Conservation (phyloP, 2,329 filamentous ascomycete species). For the Cylindrodendrum hubeiense region DNA sequence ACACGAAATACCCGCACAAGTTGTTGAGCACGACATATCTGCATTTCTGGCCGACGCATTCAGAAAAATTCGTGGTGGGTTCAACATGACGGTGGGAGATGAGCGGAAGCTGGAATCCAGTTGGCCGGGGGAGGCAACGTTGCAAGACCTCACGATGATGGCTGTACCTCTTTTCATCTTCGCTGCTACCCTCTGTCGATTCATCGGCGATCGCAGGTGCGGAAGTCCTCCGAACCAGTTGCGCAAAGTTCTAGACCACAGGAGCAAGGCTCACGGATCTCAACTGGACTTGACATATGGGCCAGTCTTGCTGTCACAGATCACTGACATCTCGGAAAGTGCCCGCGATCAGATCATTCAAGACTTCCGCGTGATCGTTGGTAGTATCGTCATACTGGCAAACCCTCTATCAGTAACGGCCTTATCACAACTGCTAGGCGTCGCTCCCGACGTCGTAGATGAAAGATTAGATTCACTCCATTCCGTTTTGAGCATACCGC, state of each 20-base stretch:
- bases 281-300: neutral
- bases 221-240: neutral
- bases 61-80: too few relatives aligned
- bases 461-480: neutral
- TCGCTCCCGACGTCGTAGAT: neutral
- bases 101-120: neutral
- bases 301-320: neutral
- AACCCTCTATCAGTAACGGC: constrained; percentile 17
- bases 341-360: neutral
- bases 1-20: neutral
- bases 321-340: neutral
- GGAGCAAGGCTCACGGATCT: neutral
- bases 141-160: neutral
- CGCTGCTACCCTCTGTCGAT: neutral
- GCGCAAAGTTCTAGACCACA: neutral
- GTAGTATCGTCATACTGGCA: constrained; percentile 6
- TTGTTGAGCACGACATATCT: neutral
- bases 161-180: neutral
- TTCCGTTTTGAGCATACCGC: neutral
- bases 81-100: neutral
- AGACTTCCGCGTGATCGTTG: constrained; percentile 9
- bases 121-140: neutral
- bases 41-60: neutral
- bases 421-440: constrained; percentile 9
- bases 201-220: constrained; percentile 29